Conservation (phyloP, 2,329 filamentous ascomycete species). For the Nemania sp. region DNA sequence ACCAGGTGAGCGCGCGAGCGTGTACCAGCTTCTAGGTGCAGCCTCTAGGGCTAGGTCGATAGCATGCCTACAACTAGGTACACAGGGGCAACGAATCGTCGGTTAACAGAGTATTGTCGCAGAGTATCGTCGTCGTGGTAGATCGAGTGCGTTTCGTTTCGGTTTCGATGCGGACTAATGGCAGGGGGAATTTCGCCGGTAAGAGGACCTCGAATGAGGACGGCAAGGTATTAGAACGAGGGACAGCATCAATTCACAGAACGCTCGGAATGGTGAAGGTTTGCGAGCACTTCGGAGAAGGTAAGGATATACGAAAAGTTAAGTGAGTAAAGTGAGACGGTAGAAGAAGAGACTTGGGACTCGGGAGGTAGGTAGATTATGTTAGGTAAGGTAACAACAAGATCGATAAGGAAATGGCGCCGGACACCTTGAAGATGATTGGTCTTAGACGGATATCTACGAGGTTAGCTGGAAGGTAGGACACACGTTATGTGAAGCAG, state of each 20-base stretch:
- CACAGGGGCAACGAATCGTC: background rate
- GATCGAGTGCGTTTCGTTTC: background rate
- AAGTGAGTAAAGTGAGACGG: background rate
- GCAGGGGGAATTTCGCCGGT: background rate
- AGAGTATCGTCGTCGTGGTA: background rate
- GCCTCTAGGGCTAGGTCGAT: conserved; percentile 5
- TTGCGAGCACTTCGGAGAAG: background rate
- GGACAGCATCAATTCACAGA: conserved; percentile 4
- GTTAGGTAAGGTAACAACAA: too few relatives aligned
- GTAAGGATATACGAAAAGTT: too few relatives aligned
- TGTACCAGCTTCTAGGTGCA: too few relatives aligned
- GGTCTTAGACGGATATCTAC: background rate
- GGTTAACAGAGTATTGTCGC: background rate
- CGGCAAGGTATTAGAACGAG: conserved; percentile 6
- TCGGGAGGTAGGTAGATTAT: too few relatives aligned
- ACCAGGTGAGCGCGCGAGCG: conserved; percentile 8
- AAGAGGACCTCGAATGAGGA: conserved; percentile 15
- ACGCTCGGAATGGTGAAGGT: background rate
- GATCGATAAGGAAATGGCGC: too few relatives aligned
- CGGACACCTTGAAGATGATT: too few relatives aligned
- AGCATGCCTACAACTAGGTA: conserved; percentile 22
- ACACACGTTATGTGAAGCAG: background rate
- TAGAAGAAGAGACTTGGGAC: too few relatives aligned
- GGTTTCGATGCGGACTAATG: background rate
- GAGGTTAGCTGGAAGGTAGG: background rate